phyloP scores from a whole-genome alignment of 2,329 filamentous ascomycete species.

The Fusarium foetens region DNA sequence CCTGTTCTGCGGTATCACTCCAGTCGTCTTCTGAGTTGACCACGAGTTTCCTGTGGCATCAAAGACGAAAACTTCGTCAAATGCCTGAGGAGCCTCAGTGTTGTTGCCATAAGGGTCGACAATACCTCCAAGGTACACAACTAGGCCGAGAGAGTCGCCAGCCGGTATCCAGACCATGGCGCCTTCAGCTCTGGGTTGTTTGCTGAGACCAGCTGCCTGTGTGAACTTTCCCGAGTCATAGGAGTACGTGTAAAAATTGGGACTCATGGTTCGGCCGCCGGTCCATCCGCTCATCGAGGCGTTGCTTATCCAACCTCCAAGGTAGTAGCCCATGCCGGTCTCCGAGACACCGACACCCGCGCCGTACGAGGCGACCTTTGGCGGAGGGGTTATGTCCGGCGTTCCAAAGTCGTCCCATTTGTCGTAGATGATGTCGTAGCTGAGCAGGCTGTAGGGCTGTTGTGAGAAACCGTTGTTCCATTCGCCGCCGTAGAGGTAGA shows the following conservation, averaged over 20 bases:
- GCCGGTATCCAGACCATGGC: neutral
- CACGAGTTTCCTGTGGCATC: neutral
- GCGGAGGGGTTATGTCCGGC: neutral
- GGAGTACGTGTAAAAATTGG: neutral
- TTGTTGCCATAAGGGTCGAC: neutral
- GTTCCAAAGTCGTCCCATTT: conserved; percentile 6
- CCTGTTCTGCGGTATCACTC: neutral
- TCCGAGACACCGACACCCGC: neutral
- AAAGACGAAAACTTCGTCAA: neutral
- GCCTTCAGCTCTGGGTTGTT: neutral
- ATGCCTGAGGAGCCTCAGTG: neutral
- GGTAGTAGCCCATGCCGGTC: neutral
- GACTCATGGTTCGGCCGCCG: neutral
- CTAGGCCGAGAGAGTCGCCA: neutral
- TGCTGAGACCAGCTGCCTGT: neutral
- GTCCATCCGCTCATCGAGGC: conserved; percentile 5
- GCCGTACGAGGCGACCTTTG: neutral
- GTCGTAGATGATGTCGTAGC: neutral
- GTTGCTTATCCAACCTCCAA: conserved; percentile 1
- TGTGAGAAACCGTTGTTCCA: conserved; percentile 2
- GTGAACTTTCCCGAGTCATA: neutral
- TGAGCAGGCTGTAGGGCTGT: neutral
- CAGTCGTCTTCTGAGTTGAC: neutral
- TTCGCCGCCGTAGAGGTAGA: conserved; percentile 1
- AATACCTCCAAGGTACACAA: neutral